Evolutionary conservation across 257 asterid genomes (phyloP).

Genomic region (Solanum appendiculatum): DNA sequence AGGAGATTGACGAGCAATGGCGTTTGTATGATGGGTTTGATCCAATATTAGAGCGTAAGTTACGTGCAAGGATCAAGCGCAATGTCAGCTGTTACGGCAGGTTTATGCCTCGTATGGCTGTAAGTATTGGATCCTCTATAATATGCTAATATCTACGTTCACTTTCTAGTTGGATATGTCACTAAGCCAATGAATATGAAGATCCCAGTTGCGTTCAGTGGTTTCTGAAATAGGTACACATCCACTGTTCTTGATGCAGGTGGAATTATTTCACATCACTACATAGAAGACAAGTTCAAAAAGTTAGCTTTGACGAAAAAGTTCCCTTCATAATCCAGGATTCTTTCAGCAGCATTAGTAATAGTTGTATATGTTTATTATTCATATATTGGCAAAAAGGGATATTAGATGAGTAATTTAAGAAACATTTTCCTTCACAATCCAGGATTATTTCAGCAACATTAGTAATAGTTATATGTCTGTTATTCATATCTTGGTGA

Average conservation of each 20-base stretch:
- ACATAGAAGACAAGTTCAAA: background rate
- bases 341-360: background rate
- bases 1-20: constrained; percentile 99
- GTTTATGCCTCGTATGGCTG: constrained; percentile 93
- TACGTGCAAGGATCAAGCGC: constrained; percentile 93
- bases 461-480: background rate
- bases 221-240: background rate
- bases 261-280: background rate
- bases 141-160: background rate
- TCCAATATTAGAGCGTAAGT: constrained; percentile 83
- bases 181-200: background rate
- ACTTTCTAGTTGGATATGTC: background rate
- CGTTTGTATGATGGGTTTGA: constrained; percentile 97
- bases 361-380: background rate
- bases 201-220: background rate
- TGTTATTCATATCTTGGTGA: background rate
- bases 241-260: background rate
- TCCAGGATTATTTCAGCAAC: background rate
- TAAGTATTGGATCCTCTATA: constrained; percentile 32
- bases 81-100: constrained; percentile 98
- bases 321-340: background rate
- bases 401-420: background rate
- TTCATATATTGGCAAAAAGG: background rate
- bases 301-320: background rate
- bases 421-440: background rate